Percentiles rank a stretch among this genome's conserved stretches.
Conservation (phyloP, 352 stramenopile genomes). For the Pythium volutum region DNA sequence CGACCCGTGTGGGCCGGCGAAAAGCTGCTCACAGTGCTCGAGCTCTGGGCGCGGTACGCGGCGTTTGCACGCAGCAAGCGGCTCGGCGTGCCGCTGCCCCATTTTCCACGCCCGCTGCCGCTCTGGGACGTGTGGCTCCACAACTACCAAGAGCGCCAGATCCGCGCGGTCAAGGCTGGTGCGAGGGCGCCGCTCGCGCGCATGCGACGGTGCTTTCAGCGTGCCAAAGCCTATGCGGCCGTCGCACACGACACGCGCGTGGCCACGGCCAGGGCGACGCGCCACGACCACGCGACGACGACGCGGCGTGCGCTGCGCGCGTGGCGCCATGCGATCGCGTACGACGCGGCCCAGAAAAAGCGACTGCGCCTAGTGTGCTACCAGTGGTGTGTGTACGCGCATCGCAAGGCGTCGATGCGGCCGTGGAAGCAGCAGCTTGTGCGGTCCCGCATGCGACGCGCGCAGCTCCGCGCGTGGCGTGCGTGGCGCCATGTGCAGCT, state of each 20-base stretch:
- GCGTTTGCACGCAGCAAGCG: constrained; percentile 54
- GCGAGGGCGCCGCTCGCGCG: constrained; percentile 45
- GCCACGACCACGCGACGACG: constrained; percentile 20
- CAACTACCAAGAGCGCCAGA: constrained; percentile 74
- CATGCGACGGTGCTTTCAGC: constrained; percentile 46
- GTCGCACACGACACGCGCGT: constrained; percentile 20
- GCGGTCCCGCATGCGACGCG: constrained; percentile 15
- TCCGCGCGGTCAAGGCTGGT: constrained; percentile 64
- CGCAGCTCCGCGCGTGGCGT: constrained; percentile 29
- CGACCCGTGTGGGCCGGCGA: constrained; percentile 56
- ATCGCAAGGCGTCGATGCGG: constrained; percentile 34
- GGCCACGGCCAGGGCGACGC: constrained; percentile 16
- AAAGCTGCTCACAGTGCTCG: constrained; percentile 57
- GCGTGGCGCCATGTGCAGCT: constrained; percentile 56
- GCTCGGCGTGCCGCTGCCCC: constrained; percentile 40
- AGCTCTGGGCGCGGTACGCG: constrained; percentile 64
- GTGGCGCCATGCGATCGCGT: constrained; percentile 54
- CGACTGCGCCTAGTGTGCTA: constrained; percentile 26
- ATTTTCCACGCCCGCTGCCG: constrained; percentile 40
- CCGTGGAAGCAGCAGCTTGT: constrained; percentile 35
- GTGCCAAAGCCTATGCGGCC: constrained; percentile 31
- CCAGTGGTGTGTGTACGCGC: constrained; percentile 32
- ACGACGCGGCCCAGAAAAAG: constrained; percentile 45
- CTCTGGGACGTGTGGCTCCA: constrained; percentile 74
- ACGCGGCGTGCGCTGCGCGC: constrained; percentile 25